phyloP scores from a whole-genome alignment of 2,329 filamentous ascomycete species.

The Colletotrichum tofieldiae region DNA sequence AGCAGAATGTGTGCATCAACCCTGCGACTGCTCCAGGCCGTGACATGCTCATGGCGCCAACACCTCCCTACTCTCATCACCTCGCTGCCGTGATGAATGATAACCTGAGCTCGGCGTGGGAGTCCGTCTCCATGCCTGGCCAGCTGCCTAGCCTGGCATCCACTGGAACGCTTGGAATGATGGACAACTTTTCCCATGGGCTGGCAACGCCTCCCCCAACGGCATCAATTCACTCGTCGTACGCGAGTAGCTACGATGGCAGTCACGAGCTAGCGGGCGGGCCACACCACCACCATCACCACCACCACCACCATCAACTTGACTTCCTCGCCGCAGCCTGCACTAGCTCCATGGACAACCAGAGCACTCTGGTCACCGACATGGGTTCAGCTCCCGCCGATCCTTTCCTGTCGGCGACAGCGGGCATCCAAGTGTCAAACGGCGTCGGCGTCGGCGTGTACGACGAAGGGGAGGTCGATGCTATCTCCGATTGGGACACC shows the following conservation, averaged over 20 bases:
- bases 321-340: slow-evolving; percentile 41
- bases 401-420: slow-evolving; percentile 43
- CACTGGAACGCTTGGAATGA: slow-evolving; percentile 56
- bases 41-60: slow-evolving; percentile 69
- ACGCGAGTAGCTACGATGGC: slow-evolving; percentile 62
- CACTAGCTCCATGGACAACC: slow-evolving; percentile 42
- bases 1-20: slow-evolving; percentile 59
- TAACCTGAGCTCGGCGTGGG: slow-evolving; percentile 67
- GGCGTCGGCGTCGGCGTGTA: slow-evolving; percentile 42
- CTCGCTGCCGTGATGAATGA: slow-evolving; percentile 71
- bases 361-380: slow-evolving; percentile 43
- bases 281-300: slow-evolving; percentile 43
- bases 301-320: slow-evolving; percentile 43
- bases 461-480: slow-evolving; percentile 40
- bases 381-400: slow-evolving; percentile 38
- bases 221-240: slow-evolving; percentile 65
- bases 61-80: slow-evolving; percentile 62
- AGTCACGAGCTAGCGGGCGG: slow-evolving; percentile 41
- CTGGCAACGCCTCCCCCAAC: slow-evolving; percentile 72
- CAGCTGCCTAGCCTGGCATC: slow-evolving; percentile 54
- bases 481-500: slow-evolving; percentile 41
- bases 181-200: slow-evolving; percentile 67
- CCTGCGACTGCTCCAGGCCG: slow-evolving; percentile 46
- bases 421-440: slow-evolving; percentile 43
- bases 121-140: slow-evolving; percentile 52